Conservation (phyloP, 192 early-diverging fungal species). For the Linnemannia zychae region DNA sequence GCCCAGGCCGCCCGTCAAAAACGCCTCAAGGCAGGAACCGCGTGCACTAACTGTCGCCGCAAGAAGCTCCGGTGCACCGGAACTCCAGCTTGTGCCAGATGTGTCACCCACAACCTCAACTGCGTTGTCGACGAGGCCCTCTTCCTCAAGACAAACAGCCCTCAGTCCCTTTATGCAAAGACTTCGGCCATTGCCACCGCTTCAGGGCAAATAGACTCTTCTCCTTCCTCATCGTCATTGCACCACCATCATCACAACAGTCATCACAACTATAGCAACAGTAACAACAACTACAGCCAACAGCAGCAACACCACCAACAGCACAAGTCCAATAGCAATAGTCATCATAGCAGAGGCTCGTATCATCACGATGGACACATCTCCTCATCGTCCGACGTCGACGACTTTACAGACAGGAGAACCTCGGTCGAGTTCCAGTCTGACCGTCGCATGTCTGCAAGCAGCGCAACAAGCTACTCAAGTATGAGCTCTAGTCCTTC, state of each 20-base stretch:
- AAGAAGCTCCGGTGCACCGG: slow-evolving; percentile 54
- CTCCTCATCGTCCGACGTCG: slow-evolving; percentile 38
- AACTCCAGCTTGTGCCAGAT: slow-evolving; percentile 44
- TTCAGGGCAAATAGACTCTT: background rate
- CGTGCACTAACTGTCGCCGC: slow-evolving; percentile 55
- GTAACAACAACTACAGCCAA: background rate
- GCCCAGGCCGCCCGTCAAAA: slow-evolving; percentile 42
- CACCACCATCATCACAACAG: background rate
- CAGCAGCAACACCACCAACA: slow-evolving; percentile 7
- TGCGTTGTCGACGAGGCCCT: slow-evolving; percentile 54
- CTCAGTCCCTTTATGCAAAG: slow-evolving; percentile 22
- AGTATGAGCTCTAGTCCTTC: slow-evolving; percentile 52
- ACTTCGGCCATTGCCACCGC: background rate
- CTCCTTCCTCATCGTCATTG: slow-evolving; percentile 11
- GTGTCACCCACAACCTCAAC: slow-evolving; percentile 47
- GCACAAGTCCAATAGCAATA: slow-evolving; percentile 14
- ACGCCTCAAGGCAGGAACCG: slow-evolving; percentile 52
- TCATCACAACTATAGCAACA: background rate
- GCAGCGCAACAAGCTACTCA: slow-evolving; percentile 45
- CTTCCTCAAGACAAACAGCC: slow-evolving; percentile 54
- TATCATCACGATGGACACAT: slow-evolving; percentile 25
- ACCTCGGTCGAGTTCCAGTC: slow-evolving; percentile 39
- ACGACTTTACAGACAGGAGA: slow-evolving; percentile 19
- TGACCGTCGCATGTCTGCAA: slow-evolving; percentile 52
- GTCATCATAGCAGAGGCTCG: background rate